Evolutionary conservation across 768 basidiomycete genomes (phyloP), one percentile per base, ranked within the genome.

Genomic region (Hygrophoropsis aurantiaca): DNA sequence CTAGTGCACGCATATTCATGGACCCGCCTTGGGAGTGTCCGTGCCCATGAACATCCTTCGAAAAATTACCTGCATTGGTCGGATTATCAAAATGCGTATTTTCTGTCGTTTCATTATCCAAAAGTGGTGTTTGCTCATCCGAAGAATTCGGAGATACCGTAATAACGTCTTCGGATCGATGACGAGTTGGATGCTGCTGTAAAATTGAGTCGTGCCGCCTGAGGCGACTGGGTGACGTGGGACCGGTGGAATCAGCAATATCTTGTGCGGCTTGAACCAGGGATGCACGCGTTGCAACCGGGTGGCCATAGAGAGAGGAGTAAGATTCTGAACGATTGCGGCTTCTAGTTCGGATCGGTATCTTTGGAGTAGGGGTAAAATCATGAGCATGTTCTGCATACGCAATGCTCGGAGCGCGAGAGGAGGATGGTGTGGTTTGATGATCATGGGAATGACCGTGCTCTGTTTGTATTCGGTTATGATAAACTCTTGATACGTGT

Each of bases 1-100:
- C 74, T 1, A 99, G 76, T 24, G 94, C 97, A n/a, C 75, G 87
- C 94, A 98, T 97, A 68, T 98, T 99, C 97, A 99, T 98, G 1
- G 86, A 90, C 20, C 60, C 52, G 1, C 84, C 85, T 57, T 84
- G 81, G 18, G 69, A 54, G 61, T 78, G 70, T 62, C 71, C 46
- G 36, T 68, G 66, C 8, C 52, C 57, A 18, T 50, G 58, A 1
- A 24, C 33, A 19, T 36, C 51, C n/a, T 23, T 44, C 15, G 49
- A 51, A 44, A 56, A 55, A 36, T 44, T 49, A 52, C 49, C 50
- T 30, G 27, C 58, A 58, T 19, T 56, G 49, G 37, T 58, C 1
- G 41, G 25, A n/a, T 51, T 13, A 4, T 48, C 24, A 42, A 48
- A 36, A 36, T 21, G 30, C 18, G 44, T n/a, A 13, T 20, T 34